Evolutionary conservation across 768 basidiomycete genomes (phyloP), one percentile per base, ranked within the genome.

Genomic region (Lactarius indigo): DNA sequence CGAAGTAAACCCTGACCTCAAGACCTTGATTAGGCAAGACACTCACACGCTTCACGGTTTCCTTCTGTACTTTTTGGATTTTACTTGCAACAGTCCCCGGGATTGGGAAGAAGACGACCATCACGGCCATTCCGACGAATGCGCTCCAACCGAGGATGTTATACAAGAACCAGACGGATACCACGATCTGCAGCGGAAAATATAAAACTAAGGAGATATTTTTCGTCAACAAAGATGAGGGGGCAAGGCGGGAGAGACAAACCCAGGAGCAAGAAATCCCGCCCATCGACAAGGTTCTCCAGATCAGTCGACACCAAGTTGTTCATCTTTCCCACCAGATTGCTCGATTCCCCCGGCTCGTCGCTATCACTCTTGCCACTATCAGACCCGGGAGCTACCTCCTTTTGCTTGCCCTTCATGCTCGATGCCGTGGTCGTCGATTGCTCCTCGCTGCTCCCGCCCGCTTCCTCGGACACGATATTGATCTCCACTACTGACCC

Each of bases 301-400:
- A 84, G 71, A 75, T 93, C 91, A 1, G 87, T 86, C 9, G 89
- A 86, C 39, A 90, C 83, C 7, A 92, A 76, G 63, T 91, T 92
- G 74, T 89, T 92, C 73, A 93, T 87, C 73, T 85, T 89, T 12
- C 92, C 91, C 42, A 86, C 83, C 23, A 90, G 75, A 72, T 88
- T 87, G 10, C 76, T 77, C 13, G 76, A 73, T 35, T 65, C 59
- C 3, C 56, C 50, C 30, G 28, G 12, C 39, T 60, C 58, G 44
- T 58, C 57, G 20, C 44, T 7, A 23, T 37, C 42, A 28, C 62
- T 33, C 57, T 68, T 44, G 58, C 59, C 17, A 5, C 30, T 59
- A 28, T 50, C 57, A n/a, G 68, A 41, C 15, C 58, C 35, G 10
- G 20, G 18, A 31, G 44, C n/a, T 23, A 58, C 55, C 50, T 57